phyloP scores from a whole-genome alignment of 2,329 filamentous ascomycete species.

The Botrytis paeoniae region DNA sequence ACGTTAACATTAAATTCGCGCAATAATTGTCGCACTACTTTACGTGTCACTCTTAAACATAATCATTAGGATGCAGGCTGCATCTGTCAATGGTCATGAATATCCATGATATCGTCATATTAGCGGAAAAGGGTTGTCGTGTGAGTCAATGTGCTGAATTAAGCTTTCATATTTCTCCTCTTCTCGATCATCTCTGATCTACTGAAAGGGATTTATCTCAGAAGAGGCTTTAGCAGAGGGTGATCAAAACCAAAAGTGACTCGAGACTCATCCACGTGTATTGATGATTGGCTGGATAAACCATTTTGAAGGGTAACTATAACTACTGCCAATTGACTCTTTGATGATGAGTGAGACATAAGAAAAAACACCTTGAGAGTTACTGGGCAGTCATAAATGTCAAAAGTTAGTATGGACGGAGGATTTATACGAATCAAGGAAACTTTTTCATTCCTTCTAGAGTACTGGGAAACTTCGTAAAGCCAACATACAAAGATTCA shows the following conservation, averaged over 20 bases:
- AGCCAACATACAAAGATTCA: neutral
- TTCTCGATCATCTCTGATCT: neutral
- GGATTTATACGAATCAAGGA: neutral
- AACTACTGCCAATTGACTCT: neutral
- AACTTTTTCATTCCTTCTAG: neutral
- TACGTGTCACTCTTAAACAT: neutral
- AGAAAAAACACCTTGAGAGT: constrained; percentile 9
- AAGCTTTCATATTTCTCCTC: neutral
- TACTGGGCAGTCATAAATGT: neutral
- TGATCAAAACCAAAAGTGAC: constrained; percentile 91
- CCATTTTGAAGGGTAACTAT: neutral
- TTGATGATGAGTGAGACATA: constrained; percentile 1
- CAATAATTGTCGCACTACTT: neutral
- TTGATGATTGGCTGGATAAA: constrained; percentile 57
- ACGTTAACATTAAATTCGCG: constrained; percentile 1
- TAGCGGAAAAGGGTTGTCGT: neutral
- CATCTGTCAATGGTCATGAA: neutral
- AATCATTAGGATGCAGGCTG: neutral
- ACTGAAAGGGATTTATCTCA: neutral
- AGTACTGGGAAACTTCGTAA: neutral
- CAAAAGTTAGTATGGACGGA: neutral
- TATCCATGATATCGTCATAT: constrained; percentile 1
- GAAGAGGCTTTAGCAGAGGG: neutral
- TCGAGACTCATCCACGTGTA: constrained; percentile 66
- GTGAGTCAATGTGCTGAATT: neutral